Evolutionary conservation across 2,329 filamentous ascomycete species (phyloP).

Genomic region (Exserohilum turcica): DNA sequence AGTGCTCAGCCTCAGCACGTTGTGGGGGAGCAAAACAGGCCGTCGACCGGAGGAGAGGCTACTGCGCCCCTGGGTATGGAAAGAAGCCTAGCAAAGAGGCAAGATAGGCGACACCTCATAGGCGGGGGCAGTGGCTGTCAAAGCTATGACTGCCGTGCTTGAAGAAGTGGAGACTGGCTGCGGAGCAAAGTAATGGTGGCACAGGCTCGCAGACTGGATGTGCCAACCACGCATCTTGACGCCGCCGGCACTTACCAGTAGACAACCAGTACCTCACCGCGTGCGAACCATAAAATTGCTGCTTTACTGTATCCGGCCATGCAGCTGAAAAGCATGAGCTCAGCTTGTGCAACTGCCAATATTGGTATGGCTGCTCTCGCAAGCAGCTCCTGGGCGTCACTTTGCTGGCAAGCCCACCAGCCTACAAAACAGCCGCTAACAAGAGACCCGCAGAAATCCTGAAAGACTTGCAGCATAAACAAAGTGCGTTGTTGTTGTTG

Average conservation of each 20-base stretch:
- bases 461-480: slow-evolving; percentile 8
- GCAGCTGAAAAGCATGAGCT: slow-evolving; percentile 29
- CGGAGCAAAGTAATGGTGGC: slow-evolving; percentile 32
- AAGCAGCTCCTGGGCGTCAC: slow-evolving; percentile 2
- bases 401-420: neutral
- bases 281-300: slow-evolving; percentile 26
- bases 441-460: neutral
- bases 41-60: slow-evolving; percentile 15
- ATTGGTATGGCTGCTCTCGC: slow-evolving; percentile 11
- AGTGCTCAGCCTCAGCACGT: slow-evolving; percentile 38
- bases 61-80: slow-evolving; percentile 19
- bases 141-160: slow-evolving; percentile 17
- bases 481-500: slow-evolving; percentile 1
- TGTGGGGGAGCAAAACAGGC: slow-evolving; percentile 31
- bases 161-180: slow-evolving; percentile 12
- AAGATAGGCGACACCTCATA: slow-evolving; percentile 25
- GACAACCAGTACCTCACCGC: slow-evolving; percentile 15
- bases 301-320: slow-evolving; percentile 23
- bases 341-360: slow-evolving; percentile 28
- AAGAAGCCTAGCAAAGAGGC: slow-evolving; percentile 8
- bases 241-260: slow-evolving; percentile 15
- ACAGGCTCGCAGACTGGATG: slow-evolving; percentile 19
- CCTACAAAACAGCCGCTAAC: neutral
- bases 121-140: slow-evolving; percentile 7
- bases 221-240: slow-evolving; percentile 15